phyloP scores from a whole-genome alignment of 257 asterid species.

The Solanum pimpinellifolium region DNA sequence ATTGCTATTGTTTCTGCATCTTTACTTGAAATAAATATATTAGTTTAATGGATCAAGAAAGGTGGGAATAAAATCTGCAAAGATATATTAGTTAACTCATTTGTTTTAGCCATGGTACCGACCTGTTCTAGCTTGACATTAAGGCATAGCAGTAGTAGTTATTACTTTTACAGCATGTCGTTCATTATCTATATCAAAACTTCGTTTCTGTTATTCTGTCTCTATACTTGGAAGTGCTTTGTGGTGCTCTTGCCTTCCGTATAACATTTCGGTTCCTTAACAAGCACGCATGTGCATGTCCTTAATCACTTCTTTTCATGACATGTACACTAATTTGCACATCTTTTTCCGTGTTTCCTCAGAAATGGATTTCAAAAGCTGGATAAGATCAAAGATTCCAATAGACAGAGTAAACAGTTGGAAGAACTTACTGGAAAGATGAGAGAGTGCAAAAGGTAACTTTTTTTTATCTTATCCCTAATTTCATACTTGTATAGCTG shows the following conservation, averaged over 20 bases:
- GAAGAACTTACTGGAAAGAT: constrained; percentile 90
- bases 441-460: constrained; percentile 91
- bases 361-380: constrained; percentile 96
- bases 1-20: not conserved
- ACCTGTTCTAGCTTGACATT: not conserved
- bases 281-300: not conserved
- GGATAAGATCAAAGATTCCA: constrained; percentile 85
- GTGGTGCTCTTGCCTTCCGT: not conserved
- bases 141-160: not conserved
- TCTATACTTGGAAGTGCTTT: not conserved
- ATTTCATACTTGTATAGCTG: not conserved
- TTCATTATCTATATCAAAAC: not conserved
- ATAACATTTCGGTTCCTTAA: not conserved
- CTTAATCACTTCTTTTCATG: not conserved
- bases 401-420: constrained; percentile 83
- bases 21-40: not conserved
- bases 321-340: not conserved
- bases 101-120: not conserved
- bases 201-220: not conserved
- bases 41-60: not conserved
- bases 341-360: not conserved
- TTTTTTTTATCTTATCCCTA: not conserved
- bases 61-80: not conserved
- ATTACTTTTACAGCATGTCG: not conserved
- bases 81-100: not conserved